Base-by-base conservation (phyloP, 2,329 filamentous ascomycete species). In the Chaetomiaceae sp. region DNA sequence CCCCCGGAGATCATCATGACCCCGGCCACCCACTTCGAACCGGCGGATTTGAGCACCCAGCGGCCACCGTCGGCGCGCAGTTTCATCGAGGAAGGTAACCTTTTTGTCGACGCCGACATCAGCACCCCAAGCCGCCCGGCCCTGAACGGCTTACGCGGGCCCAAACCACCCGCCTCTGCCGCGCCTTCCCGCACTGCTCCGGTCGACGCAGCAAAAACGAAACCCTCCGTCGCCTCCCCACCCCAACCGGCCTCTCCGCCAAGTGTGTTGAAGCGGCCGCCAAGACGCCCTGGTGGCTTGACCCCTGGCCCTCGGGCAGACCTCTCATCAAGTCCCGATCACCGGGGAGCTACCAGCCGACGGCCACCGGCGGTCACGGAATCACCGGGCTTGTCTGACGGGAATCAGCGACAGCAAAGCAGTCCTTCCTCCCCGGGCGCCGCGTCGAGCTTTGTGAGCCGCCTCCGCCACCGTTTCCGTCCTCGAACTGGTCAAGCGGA, bases 71-170 rank as follows among this genome's bases (percentile, higher is more conserved):
- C 49, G 4, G 47, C 37, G 14, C 52, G 58, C 17, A 62, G 58
- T 36, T 62, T 56, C 20, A 43, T 56, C 4, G 62, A 63, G 36
- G 62, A 61, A 39, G 53, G 53, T 19, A 42, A 48, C 27, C 29
- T 60, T 10, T 61, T 50, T 26, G 38, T 29, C 3, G 49, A 53
- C 14, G 56, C 60, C 6, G 42, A 47, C 14, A 29, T 61, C 12
- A 59, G 57, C 11, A 54, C 59, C 11, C 55, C 54, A 14, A 33
- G 14, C 6, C 32, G 30, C 6, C 29, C 26, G 10, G 19, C 32
- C 3, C 32, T 26, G 12, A 35, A 15, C n/a, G 11, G 24, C 14
- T 7, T 12, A 8, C 47, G 38, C 24, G 38, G 10, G 4, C 14
- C 39, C n/a, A 26, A n/a, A 4, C 37, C 24, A 7, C 18, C 42